Base-by-base conservation (phyloP, 1,139 yeast genomes). In the Insectozyma bohioensis region DNA sequence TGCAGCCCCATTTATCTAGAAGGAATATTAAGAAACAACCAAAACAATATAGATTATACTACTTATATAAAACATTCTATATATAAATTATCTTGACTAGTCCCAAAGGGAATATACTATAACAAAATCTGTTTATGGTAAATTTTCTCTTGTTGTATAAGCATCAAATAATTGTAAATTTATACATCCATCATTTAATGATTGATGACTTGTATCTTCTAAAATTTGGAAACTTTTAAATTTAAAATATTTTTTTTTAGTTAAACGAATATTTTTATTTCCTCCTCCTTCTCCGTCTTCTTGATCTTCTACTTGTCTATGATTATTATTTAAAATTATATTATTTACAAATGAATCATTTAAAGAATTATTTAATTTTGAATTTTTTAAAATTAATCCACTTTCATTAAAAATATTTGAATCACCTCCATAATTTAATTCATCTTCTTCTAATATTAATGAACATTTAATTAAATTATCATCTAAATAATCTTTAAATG, bases 121-220 rank as follows among this genome's bases (percentile, higher is more conserved):
- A 7, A 5, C 5, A 17, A 17, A 17, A 17, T 17, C 7, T 5
- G n/a, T 12, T 49, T 49, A 73, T 32, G 70, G 63, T 1, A 88
- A 90, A 46, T 85, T 85, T 48, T 78, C 81, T 42, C 69, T 74
- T 28, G 86, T 86, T 10, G 78, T 66, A 31, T 80, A 76, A 1
- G 92, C 81, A 46, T 84, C 92, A 53, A 90, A 87, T 37, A 83
- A 61, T 41, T 84, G 81, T 35, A 88, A 60, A 48, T 83, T 84
- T 15, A 85, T 57, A 18, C 88, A 78, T 2, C 81, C 79, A 46
- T 82, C 88, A 51, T 85, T 85, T 24, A 78, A 58, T 1, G 65
- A 59, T 0, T 75, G 67, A 40, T 73, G 72, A 40, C 75, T 73
- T 1, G 85, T 67, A 43, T 83, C 90, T 49, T 85, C 94, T 33